Conservation (phyloP, 2,329 filamentous ascomycete species). For the Xylaria sp. region DNA sequence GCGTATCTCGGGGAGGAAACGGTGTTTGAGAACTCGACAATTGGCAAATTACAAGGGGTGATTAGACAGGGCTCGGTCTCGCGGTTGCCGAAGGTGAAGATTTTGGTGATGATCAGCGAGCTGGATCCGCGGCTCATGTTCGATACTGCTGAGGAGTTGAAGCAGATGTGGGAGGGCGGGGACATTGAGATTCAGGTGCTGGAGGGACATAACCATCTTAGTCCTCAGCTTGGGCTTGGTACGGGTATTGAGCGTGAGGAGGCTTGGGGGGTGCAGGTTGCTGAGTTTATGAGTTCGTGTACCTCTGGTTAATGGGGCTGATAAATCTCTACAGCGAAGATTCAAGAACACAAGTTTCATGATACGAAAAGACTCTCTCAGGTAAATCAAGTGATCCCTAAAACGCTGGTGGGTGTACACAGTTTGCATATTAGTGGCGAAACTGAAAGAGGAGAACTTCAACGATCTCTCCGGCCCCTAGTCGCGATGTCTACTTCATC, state of each 20-base stretch:
- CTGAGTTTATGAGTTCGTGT: conserved; percentile 40
- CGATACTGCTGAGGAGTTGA: conserved; percentile 42
- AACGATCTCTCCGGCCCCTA: too few species aligned
- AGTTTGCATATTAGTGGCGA: too few species aligned
- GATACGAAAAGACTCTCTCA: neutral
- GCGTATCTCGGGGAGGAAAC: conserved; percentile 44
- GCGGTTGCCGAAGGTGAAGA: conserved; percentile 39
- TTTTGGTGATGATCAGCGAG: conserved; percentile 45
- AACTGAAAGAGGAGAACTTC: too few species aligned
- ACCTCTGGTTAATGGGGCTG: conserved; percentile 20
- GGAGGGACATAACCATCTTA: conserved; percentile 49
- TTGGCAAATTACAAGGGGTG: conserved; percentile 41
- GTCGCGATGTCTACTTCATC: too few species aligned
- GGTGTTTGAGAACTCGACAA: conserved; percentile 41
- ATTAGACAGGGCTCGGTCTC: conserved; percentile 28
- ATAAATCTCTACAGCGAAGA: neutral
- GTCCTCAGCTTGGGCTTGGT: conserved; percentile 43
- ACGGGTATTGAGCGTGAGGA: conserved; percentile 49
- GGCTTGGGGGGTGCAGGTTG: conserved; percentile 47
- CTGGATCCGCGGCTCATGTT: conserved; percentile 45
- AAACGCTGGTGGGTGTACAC: too few species aligned
- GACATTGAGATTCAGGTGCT: conserved; percentile 41
- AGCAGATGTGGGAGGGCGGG: conserved; percentile 37
- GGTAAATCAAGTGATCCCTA: neutral
- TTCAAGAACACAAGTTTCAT: neutral